Conservation (phyloP, 805 yeast species). For the Hagleromyces aurorensis region DNA sequence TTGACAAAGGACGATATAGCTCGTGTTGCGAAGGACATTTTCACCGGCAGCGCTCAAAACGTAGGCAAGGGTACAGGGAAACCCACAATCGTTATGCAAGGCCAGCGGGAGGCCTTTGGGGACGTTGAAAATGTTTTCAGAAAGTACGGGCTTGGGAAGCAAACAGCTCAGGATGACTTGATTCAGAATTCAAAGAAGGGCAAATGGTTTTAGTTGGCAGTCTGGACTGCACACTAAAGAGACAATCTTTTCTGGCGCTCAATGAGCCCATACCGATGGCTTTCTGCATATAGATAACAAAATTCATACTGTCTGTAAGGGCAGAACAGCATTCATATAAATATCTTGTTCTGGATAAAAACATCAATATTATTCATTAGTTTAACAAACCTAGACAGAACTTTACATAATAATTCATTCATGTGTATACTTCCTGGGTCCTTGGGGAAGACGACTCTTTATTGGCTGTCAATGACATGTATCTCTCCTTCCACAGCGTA, state of each 20-base stretch:
- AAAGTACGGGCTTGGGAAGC: slow-evolving; percentile 64
- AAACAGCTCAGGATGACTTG: slow-evolving; percentile 4
- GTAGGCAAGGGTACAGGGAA: slow-evolving; percentile 45
- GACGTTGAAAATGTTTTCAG: slow-evolving; percentile 62
- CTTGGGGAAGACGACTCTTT: too few species aligned
- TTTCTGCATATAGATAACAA: too few species aligned
- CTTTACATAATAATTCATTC: too few species aligned
- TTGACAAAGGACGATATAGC: slow-evolving; percentile 62
- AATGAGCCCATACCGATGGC: too few species aligned
- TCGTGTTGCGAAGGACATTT: slow-evolving; percentile 63
- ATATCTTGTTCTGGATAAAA: too few species aligned
- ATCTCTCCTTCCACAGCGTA: slow-evolving; percentile 43
- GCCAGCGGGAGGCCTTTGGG: slow-evolving; percentile 77
- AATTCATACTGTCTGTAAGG: too few species aligned
- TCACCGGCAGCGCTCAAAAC: slow-evolving; percentile 53
- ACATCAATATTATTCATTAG: too few species aligned
- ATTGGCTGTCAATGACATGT: slow-evolving; percentile 15
- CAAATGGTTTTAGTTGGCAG: slow-evolving; percentile 31
- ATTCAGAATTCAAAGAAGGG: slow-evolving; percentile 9
- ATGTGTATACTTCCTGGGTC: too few species aligned
- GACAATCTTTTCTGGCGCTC: too few species aligned
- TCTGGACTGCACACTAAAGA: too few species aligned
- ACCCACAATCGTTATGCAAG: slow-evolving; percentile 88
- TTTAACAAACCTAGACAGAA: too few species aligned
- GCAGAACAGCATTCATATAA: too few species aligned